Evolutionary conservation across 345 rosid genomes (phyloP), one percentile per base, ranked within the genome.

Genomic region (Ailanthus altissimus): DNA sequence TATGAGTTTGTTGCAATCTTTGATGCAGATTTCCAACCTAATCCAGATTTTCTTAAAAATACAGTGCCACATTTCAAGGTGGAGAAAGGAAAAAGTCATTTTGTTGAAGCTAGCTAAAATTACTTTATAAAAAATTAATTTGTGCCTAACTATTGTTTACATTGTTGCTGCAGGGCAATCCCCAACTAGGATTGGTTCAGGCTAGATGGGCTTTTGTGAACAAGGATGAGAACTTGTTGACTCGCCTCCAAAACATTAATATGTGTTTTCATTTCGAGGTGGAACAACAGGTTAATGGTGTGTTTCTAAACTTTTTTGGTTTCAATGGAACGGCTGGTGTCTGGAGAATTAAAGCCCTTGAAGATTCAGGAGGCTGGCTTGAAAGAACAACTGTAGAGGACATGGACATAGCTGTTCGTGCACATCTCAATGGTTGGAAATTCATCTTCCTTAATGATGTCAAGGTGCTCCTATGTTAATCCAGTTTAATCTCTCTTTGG

Each of bases 301-400:
- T 85, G 43, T 92, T 89, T 77, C 84, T 92, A n/a, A 90, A 88
- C 83, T 92, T 92, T 89, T 92, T 92, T 68, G 97, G 97, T 60
- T 92, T 92, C 68, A 92, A 92, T 84, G 97, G 97, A 79, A 92
- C 97, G 80, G 95, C 95, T 81, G 95, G 93, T 67, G 91, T 92
- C 47, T 92, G 97, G 97, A 89, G 95, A 81, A 92, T 89, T 42
- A 92, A 89, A 83, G 89, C 97, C 75, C 93, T 92, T 20, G 94
- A 92, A 81, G 94, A 90, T 49, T 90, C 94, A 46, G 97, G 97
- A 68, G 97, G 97, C 10, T 92, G 97, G 97, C 97, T 92, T 75
- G 97, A 92, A 80, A 84, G 97, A 64, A 92, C 97, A 25, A 92
- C 97, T 26, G 94, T 90, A 0, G 94, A 92, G 85, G 97, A 92